Evolutionary conservation across 148 eudicot genomes (phyloP), one percentile per base, ranked within the genome.

Genomic region (Rhododendron griersonianum): DNA sequence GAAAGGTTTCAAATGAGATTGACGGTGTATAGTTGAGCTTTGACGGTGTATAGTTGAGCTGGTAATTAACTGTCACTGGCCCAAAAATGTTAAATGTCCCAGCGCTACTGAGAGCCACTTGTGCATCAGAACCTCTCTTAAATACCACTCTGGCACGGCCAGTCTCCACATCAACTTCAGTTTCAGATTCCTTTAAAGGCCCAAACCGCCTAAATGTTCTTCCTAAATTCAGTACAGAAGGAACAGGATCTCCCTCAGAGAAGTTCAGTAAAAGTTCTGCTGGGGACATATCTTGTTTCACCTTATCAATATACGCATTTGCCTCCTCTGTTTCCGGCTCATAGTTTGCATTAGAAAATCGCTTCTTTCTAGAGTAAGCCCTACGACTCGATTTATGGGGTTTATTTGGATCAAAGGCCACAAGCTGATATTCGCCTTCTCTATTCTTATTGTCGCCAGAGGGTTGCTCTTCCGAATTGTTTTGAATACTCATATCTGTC

Each of bases 201-300:
- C 99, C 99, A 89, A 97, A 97, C 45, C 95, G 91, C 90, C 93
- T 94, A 83, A 97, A 95, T 85, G 91, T 93, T 91, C 92, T 95
- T 84, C 89, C 95, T 67, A 97, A 88, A 86, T 91, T 91, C 30
- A 83, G 80, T 85, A 92, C 98, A 80, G 98, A 94, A 45, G 98
- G 98, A 88, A 95, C 75, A 88, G 84, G 88, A 84, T 86, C 90
- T 65, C 85, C 91, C 87, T 91, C 96, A 16, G 89, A 85, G 87
- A 97, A 97, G 88, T 84, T 97, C 81, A 97, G 81, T 85, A 94
- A 47, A 88, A 97, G 95, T 88, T 94, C 99, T 50, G 98, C 86
- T 15, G 98, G 95, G 61, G 91, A 89, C 55, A 86, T 89, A 25
- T 89, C 91, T 59, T 82, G 92, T 87, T 84, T 87, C 81, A 80